phyloP scores from a whole-genome alignment of 768 basidiomycete genomes.

The Lactifluus pinguis region DNA sequence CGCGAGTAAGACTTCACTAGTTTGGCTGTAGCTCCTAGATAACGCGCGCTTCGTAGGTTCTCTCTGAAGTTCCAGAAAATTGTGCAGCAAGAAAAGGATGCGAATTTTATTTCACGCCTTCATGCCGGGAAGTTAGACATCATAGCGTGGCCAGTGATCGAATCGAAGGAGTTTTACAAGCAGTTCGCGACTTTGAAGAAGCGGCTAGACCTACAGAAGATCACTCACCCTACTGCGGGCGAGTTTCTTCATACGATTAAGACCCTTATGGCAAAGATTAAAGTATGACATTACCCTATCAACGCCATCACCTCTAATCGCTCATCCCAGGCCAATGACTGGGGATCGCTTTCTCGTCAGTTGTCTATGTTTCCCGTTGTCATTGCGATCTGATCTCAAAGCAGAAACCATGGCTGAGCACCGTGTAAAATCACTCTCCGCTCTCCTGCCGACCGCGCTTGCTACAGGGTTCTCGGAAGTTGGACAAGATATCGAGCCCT shows the following conservation, averaged over 20 bases:
- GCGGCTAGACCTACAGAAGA: no score
- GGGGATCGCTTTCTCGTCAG: conserved; percentile 56
- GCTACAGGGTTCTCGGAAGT: conserved; percentile 38
- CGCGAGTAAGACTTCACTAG: conserved; percentile 36
- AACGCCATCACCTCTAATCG: not conserved
- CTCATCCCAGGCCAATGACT: conserved; percentile 44
- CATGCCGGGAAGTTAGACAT: no score
- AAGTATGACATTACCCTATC: conserved; percentile 18
- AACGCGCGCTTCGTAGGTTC: not conserved
- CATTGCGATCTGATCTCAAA: not conserved
- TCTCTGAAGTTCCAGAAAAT: no score
- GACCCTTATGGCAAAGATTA: no score
- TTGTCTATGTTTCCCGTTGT: not conserved
- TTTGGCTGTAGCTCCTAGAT: no score
- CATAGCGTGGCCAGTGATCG: no score
- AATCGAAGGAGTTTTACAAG: no score
- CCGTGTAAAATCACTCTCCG: conserved; percentile 31
- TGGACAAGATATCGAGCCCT: conserved; percentile 36
- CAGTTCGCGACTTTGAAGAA: no score
- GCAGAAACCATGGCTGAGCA: conserved; percentile 45
- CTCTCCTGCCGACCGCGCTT: conserved; percentile 39
- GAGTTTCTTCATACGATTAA: no score
- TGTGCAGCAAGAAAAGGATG: no score
- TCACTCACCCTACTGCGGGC: no score
- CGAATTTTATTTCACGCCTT: no score